Conservation (phyloP, 83 land plant species). For the Thuja plicata region DNA sequence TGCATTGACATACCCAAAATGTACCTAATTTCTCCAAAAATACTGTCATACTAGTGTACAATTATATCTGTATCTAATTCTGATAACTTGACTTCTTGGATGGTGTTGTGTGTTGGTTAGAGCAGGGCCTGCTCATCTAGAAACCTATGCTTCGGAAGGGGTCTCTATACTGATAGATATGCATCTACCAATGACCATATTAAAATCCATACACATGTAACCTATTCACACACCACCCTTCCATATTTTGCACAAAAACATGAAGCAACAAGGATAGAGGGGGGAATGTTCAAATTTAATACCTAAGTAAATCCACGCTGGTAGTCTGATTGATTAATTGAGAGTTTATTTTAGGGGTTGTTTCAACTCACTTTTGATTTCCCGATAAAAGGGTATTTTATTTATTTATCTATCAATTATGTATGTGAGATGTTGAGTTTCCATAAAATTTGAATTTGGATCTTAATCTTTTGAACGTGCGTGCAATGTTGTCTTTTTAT, state of each 20-base stretch:
- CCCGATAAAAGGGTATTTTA: neutral
- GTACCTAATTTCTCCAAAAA: no score
- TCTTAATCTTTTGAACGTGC: no score
- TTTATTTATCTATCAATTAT: neutral
- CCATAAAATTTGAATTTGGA: neutral
- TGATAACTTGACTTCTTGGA: neutral
- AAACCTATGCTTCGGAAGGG: neutral
- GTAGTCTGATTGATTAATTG: neutral
- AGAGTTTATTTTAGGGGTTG: neutral
- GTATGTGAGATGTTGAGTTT: neutral
- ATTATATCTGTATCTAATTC: no score
- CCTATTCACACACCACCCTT: neutral
- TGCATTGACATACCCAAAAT: no score
- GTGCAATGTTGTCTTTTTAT: no score
- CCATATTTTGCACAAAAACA: neutral
- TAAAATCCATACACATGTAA: neutral
- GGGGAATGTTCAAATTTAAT: neutral
- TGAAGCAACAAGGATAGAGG: neutral
- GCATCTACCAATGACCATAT: neutral
- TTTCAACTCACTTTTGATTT: neutral
- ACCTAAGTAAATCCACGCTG: neutral
- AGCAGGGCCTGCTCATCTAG: neutral
- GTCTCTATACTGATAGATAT: neutral
- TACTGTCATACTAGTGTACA: no score
- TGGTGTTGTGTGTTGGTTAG: neutral